Evolutionary conservation across 2,329 filamentous ascomycete genomes (phyloP).

Genomic region (Neurospora crassa): DNA sequence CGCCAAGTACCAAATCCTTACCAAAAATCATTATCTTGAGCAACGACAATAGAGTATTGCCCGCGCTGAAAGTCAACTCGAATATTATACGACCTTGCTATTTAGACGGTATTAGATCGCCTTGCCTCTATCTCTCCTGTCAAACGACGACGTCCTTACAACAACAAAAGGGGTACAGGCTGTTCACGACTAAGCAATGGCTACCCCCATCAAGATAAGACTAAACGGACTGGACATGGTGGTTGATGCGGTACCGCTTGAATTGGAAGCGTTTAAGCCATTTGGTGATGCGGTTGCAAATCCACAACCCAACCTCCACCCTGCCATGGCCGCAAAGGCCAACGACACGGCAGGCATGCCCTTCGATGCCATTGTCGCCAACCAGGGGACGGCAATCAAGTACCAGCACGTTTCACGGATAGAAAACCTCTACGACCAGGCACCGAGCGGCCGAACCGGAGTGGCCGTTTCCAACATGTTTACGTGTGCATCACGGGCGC

Average conservation of each 20-base stretch:
- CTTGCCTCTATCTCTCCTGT: background rate
- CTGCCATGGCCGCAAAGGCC: slow-evolving; percentile 23
- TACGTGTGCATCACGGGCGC: slow-evolving; percentile 60
- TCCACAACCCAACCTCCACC: slow-evolving; percentile 48
- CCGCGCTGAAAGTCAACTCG: too few species aligned
- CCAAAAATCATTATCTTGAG: too few species aligned
- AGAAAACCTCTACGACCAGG: slow-evolving; percentile 58
- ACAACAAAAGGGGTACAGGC: background rate
- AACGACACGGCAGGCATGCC: slow-evolving; percentile 21
- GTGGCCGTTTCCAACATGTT: slow-evolving; percentile 78
- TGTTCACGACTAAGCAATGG: background rate
- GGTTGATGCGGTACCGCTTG: slow-evolving; percentile 57
- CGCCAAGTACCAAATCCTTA: too few species aligned
- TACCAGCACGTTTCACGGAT: slow-evolving; percentile 72
- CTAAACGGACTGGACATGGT: slow-evolving; percentile 36
- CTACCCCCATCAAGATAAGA: slow-evolving; percentile 21
- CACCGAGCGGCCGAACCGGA: slow-evolving; percentile 47
- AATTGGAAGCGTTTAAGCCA: slow-evolving; percentile 56
- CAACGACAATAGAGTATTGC: too few species aligned
- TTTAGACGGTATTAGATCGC: background rate
- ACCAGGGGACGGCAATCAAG: slow-evolving; percentile 84
- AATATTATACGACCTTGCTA: too few species aligned
- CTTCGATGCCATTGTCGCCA: slow-evolving; percentile 50
- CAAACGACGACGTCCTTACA: background rate
- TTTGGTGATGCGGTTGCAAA: slow-evolving; percentile 82